These are phyloP conservation scores for Pythium inflatum DNA, from an alignment of 352 stramenopile genomes.

Conservation along the genomic window DNA sequence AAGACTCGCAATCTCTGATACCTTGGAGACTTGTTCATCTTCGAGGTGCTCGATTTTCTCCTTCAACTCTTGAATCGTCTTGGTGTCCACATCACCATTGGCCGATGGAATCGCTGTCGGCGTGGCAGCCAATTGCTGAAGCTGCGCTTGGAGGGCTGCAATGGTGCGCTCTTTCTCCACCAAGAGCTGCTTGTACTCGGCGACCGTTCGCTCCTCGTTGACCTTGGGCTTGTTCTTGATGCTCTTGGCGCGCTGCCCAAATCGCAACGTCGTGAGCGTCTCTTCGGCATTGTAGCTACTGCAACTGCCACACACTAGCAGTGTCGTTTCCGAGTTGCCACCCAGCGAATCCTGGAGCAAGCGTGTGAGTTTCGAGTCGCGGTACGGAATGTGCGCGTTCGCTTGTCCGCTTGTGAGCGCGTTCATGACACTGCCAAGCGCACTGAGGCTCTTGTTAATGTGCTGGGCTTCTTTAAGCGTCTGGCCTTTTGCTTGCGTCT, in stretches of 20 bases:
- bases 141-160: conserved; percentile 41
- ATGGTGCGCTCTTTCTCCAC: conserved; percentile 64
- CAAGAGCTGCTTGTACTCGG: conserved; percentile 70
- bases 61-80: conserved; percentile 41
- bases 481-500: conserved; percentile 90
- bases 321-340: conserved; percentile 72
- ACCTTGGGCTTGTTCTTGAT: conserved; percentile 85
- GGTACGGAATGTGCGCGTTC: conserved; percentile 92
- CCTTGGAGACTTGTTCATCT: conserved; percentile 63
- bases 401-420: conserved; percentile 82
- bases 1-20: conserved; percentile 50
- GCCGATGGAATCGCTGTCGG: neutral
- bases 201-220: conserved; percentile 90
- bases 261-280: conserved; percentile 76
- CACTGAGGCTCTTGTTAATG: conserved; percentile 93
- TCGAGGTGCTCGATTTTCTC: conserved; percentile 62
- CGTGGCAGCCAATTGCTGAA: conserved; percentile 17
- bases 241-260: conserved; percentile 71
- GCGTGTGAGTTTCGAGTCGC: conserved; percentile 88
- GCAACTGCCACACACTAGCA: conserved; percentile 68
- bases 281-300: conserved; percentile 77
- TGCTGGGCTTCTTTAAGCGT: conserved; percentile 86
- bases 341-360: conserved; percentile 87
- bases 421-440: conserved; percentile 90
- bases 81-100: neutral